phyloP scores from a whole-genome alignment of 345 rosid species.

The Pistacia atlantica region DNA sequence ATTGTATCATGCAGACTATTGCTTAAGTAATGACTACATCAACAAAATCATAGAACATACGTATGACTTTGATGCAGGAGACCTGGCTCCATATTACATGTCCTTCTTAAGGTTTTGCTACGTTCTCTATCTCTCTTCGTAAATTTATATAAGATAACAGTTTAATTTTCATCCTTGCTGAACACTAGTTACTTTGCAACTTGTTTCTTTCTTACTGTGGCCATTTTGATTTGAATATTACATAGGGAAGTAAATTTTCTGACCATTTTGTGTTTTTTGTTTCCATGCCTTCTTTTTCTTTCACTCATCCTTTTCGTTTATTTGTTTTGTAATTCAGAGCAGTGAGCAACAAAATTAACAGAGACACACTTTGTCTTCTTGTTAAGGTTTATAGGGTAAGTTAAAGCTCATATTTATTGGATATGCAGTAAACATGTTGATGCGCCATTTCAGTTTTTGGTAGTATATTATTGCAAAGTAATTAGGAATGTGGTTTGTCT shows the following conservation, averaged over 20 bases:
- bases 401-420: slow-evolving; percentile 10
- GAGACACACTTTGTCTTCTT: slow-evolving; percentile 68
- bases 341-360: slow-evolving; percentile 63
- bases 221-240: slow-evolving; percentile 4
- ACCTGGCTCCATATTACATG: slow-evolving; percentile 61
- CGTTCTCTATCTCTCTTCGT: slow-evolving; percentile 20
- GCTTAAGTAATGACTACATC: slow-evolving; percentile 67
- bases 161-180: neutral
- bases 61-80: slow-evolving; percentile 53
- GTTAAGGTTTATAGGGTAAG: slow-evolving; percentile 64
- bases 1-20: slow-evolving; percentile 50
- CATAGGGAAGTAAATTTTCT: neutral
- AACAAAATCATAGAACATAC: slow-evolving; percentile 56
- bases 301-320: neutral
- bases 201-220: slow-evolving; percentile 3
- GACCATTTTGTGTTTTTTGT: neutral
- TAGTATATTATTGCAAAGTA: neutral
- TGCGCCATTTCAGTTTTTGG: neutral
- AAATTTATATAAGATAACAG: slow-evolving; percentile 9
- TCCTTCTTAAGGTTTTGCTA: slow-evolving; percentile 59
- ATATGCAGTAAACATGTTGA: neutral
- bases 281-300: neutral
- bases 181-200: neutral
- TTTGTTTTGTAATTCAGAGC: slow-evolving; percentile 46
- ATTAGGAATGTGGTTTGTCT: neutral